Evolutionary conservation across 768 basidiomycete species (phyloP).

Genomic region (Lactifluus piperatus): DNA sequence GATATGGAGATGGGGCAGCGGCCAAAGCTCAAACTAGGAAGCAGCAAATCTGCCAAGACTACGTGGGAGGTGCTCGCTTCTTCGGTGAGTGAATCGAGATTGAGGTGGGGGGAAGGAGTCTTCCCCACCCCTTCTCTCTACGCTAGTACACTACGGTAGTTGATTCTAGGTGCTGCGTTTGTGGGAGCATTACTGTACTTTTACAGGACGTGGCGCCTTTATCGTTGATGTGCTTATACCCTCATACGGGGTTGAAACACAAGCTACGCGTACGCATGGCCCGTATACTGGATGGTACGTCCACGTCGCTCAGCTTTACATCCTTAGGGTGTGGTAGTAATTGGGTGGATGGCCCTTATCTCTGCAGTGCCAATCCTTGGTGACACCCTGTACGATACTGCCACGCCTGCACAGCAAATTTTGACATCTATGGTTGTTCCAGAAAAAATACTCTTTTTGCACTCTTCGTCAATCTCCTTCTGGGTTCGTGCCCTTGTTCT

Average conservation of each 20-base stretch:
- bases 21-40: not conserved
- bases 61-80: slow-evolving; percentile 19
- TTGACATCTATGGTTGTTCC: not conserved
- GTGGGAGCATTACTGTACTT: too few species aligned
- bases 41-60: slow-evolving; percentile 8
- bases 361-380: slow-evolving; percentile 18
- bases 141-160: too few species aligned
- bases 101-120: too few species aligned
- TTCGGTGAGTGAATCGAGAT: slow-evolving; percentile 13
- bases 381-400: slow-evolving; percentile 11
- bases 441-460: slow-evolving; percentile 17
- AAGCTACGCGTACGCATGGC: slow-evolving; percentile 20
- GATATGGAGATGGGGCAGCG: too few species aligned
- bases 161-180: not conserved
- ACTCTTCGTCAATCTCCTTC: slow-evolving; percentile 17
- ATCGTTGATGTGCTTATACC: slow-evolving; percentile 15
- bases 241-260: slow-evolving; percentile 19
- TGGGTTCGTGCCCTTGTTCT: slow-evolving; percentile 2
- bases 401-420: not conserved
- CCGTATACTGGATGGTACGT: slow-evolving; percentile 7
- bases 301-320: not conserved
- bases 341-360: not conserved
- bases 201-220: slow-evolving; percentile 8
- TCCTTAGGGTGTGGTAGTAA: not conserved
- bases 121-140: too few species aligned